These are phyloP conservation scores for Backusella morwellensis DNA, from an alignment of 192 early-diverging fungal genomes.

Conservation along the genomic window DNA sequence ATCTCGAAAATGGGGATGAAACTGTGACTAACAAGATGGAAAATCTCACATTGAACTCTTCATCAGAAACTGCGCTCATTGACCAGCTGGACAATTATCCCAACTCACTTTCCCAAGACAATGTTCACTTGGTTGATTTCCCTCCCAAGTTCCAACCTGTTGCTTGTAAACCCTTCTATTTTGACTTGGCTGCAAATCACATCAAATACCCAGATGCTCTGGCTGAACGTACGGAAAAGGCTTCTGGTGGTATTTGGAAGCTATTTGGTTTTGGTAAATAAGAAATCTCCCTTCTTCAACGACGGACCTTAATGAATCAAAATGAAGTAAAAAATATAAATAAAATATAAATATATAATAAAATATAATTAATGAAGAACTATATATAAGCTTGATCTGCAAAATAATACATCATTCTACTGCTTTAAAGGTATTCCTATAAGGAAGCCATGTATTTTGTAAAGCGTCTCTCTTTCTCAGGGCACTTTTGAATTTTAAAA, in stretches of 20 bases:
- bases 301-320: not conserved
- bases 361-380: not conserved
- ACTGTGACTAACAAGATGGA: slow-evolving; percentile 34
- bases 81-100: slow-evolving; percentile 56
- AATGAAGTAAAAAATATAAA: not conserved
- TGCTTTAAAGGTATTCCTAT: no score
- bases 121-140: slow-evolving; percentile 61
- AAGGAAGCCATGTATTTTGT: no score
- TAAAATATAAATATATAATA: not conserved
- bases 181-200: slow-evolving; percentile 73
- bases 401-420: no score
- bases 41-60: slow-evolving; percentile 39
- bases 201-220: slow-evolving; percentile 53
- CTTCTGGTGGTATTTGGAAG: slow-evolving; percentile 10
- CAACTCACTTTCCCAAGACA: slow-evolving; percentile 22
- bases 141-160: slow-evolving; percentile 64
- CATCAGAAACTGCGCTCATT: slow-evolving; percentile 45
- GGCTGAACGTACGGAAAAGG: slow-evolving; percentile 15
- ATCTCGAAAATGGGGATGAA: slow-evolving; percentile 39
- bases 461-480: no score
- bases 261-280: slow-evolving; percentile 28
- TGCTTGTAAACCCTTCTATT: slow-evolving; percentile 74
- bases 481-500: no score
- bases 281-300: no score
- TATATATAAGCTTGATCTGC: no score